Conservation (phyloP, 73 alveolate genomes). For the Paramecium primaurelia region DNA sequence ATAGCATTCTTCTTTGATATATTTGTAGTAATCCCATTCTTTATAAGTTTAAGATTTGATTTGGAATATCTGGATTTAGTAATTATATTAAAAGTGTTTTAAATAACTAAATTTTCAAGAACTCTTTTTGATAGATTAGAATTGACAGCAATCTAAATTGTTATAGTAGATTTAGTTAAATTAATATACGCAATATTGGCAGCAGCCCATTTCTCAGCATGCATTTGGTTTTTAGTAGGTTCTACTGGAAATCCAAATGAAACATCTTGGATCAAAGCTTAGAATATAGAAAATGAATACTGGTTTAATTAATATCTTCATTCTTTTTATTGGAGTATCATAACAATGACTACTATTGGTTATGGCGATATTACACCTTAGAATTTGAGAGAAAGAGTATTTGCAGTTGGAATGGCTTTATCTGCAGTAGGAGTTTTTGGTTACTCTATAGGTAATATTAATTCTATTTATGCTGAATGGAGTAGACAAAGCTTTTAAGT, state of each 20-base stretch:
- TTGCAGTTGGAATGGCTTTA: constrained; percentile 50
- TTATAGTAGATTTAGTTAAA: constrained; percentile 9
- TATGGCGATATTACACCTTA: constrained; percentile 57
- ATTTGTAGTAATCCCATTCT: constrained; percentile 10
- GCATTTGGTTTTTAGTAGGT: constrained; percentile 34
- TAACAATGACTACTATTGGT: constrained; percentile 60
- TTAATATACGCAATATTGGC: neutral
- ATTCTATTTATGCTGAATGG: constrained; percentile 39
- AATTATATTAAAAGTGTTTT: neutral
- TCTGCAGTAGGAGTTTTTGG: constrained; percentile 54
- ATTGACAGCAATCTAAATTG: neutral
- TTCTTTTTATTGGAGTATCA: constrained; percentile 47
- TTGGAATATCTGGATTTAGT: constrained; percentile 3
- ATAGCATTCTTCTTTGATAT: constrained; percentile 37
- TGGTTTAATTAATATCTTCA: neutral
- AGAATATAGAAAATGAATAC: neutral
- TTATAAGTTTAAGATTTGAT: neutral
- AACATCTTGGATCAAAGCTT: neutral
- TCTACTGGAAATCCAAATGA: neutral
- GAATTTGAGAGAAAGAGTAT: constrained; percentile 31
- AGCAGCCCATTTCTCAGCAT: constrained; percentile 42
- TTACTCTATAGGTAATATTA: constrained; percentile 37
- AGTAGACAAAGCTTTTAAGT: neutral
- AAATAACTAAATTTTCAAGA: neutral
- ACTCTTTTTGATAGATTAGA: constrained; percentile 8